Percentiles rank a stretch among this genome's conserved stretches.
phyloP scores from a whole-genome alignment of 768 basidiomycete genomes.

The Phylloporus sp. region DNA sequence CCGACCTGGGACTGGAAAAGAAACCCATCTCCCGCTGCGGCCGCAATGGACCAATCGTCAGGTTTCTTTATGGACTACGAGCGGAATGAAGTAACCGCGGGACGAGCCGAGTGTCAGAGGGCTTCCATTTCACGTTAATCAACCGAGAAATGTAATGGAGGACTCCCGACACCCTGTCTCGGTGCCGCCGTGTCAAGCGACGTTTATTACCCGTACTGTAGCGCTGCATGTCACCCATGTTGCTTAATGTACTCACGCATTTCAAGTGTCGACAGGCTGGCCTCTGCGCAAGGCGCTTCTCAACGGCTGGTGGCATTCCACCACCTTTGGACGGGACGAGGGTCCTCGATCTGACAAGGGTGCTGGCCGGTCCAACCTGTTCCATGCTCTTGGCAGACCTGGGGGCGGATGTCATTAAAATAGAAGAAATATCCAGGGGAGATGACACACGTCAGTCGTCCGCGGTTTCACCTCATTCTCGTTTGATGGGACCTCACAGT shows the following conservation, averaged over 20 bases:
- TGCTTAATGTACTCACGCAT: not conserved
- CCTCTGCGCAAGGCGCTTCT: conserved; percentile 10
- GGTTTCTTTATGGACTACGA: conserved; percentile 1
- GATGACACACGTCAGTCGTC: conserved; percentile 77
- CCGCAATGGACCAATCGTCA: not conserved
- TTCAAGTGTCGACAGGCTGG: not conserved
- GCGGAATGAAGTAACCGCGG: conserved; percentile 4
- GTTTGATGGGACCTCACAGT: conserved; percentile 12
- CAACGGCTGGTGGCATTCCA: conserved; percentile 45
- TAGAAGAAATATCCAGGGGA: conserved; percentile 74
- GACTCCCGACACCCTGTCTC: conserved; percentile 28
- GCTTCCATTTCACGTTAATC: conserved; percentile 8
- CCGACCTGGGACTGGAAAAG: conserved; percentile 25
- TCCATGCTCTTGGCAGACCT: conserved; percentile 92
- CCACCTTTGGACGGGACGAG: conserved; percentile 77
- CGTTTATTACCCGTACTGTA: not conserved
- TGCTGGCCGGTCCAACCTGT: conserved; percentile 88
- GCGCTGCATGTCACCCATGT: conserved; percentile 2
- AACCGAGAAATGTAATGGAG: conserved; percentile 2
- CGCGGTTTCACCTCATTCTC: conserved; percentile 5
- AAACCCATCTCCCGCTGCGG: conserved; percentile 27
- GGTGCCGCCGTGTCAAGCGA: conserved; percentile 9
- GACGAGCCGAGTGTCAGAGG: conserved; percentile 22
- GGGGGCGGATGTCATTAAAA: conserved; percentile 90
- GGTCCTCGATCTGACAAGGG: conserved; percentile 85